phyloP scores from a whole-genome alignment of 305 asterid genomes.

The Ajuga reptans region DNA sequence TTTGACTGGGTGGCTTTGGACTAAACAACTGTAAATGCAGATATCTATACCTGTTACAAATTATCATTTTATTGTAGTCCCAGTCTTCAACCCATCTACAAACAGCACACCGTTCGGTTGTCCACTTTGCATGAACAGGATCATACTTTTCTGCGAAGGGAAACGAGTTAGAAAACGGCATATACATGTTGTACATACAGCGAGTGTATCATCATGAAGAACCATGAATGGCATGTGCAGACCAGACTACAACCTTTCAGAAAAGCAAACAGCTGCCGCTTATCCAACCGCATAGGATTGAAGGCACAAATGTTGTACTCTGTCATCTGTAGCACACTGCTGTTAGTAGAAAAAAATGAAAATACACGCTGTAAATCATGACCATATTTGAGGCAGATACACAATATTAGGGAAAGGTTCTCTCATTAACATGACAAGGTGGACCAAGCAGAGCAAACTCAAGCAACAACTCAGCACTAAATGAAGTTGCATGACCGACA shows the following conservation, averaged over 20 bases:
- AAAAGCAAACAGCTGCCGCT: constrained; percentile 55
- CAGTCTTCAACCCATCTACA: constrained; percentile 99
- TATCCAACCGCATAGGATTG: constrained; percentile 47
- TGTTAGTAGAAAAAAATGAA: constrained; percentile 26
- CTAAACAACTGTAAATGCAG: constrained; percentile 12
- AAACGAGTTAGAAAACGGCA: constrained; percentile 12
- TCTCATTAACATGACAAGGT: background rate
- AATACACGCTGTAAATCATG: background rate
- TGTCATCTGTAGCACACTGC: constrained; percentile 51
- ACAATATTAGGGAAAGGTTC: background rate
- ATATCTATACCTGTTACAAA: constrained; percentile 77
- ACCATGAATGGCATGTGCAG: background rate
- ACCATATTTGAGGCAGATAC: background rate
- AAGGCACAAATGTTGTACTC: constrained; percentile 38
- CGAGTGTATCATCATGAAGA: constrained; percentile 3
- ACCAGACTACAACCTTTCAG: constrained; percentile 48
- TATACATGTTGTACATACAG: background rate
- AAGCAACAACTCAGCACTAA: constrained; percentile 1
- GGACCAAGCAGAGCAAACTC: background rate
- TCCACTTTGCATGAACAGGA: constrained; percentile 79
- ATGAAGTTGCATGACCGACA: constrained; percentile 8
- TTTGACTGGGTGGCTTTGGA: background rate
- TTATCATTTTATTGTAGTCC: constrained; percentile 86
- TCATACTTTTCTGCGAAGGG: constrained; percentile 55
- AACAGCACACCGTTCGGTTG: constrained; percentile 90